phyloP scores from a whole-genome alignment of 345 rosid genomes.

The Diplotaxis tenuifolia region DNA sequence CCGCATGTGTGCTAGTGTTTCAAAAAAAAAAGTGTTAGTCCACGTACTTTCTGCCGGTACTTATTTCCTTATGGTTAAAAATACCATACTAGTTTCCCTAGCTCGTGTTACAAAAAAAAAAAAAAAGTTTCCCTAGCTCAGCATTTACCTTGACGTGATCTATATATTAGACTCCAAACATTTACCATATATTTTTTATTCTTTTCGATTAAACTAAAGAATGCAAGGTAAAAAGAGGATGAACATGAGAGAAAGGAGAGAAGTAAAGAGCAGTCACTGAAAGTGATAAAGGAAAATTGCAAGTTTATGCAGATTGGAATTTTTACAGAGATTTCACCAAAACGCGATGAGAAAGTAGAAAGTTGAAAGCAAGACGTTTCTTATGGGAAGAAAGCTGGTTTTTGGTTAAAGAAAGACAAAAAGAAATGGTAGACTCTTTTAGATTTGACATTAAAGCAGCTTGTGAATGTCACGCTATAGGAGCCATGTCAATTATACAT shows the following conservation, averaged over 20 bases:
- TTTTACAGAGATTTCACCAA: conserved; percentile 28
- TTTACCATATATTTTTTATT: neutral
- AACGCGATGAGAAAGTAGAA: conserved; percentile 23
- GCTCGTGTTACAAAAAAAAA: too few species aligned
- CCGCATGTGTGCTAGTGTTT: neutral
- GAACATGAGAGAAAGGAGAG: conserved; percentile 17
- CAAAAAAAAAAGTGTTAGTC: too few species aligned
- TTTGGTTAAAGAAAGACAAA: conserved; percentile 36
- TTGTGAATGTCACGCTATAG: conserved; percentile 18
- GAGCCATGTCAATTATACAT: conserved; percentile 6
- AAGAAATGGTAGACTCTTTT: conserved; percentile 24
- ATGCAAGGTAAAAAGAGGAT: neutral
- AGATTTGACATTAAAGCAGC: conserved; percentile 27
- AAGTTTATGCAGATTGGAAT: conserved; percentile 16
- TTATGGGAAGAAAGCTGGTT: conserved; percentile 26
- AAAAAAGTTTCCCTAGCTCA: too few species aligned
- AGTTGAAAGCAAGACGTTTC: conserved; percentile 22
- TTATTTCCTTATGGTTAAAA: neutral
- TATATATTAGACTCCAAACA: neutral
- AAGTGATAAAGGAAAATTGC: conserved; percentile 26
- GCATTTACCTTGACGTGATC: too few species aligned
- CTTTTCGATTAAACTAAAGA: neutral
- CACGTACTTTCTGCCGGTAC: neutral
- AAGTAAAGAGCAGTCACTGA: conserved; percentile 25
- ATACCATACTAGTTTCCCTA: neutral